Conservation (phyloP, 2,329 filamentous ascomycete genomes). For the Aspergillus pseudoglaucus region DNA sequence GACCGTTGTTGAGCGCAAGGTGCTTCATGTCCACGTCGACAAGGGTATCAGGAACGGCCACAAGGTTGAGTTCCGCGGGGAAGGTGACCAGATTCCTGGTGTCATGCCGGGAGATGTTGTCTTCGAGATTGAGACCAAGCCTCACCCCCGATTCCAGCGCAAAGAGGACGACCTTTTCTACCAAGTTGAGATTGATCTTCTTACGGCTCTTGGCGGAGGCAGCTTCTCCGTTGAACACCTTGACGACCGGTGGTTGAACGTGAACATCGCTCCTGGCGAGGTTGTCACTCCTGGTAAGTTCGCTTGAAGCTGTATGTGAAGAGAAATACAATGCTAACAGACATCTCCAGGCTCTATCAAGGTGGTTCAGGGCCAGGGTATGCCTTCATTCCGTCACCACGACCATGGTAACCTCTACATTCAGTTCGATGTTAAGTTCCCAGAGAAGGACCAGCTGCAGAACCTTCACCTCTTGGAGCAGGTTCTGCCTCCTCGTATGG, state of each 20-base stretch:
- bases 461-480: slow-evolving; percentile 74
- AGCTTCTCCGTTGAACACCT: slow-evolving; percentile 91
- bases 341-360: slow-evolving; percentile 67
- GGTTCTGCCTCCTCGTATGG: slow-evolving; percentile 68
- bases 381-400: slow-evolving; percentile 94
- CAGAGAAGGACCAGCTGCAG: slow-evolving; percentile 62
- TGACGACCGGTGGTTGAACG: slow-evolving; percentile 91
- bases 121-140: slow-evolving; percentile 99
- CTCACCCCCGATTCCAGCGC: slow-evolving; percentile 88
- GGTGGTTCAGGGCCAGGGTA: slow-evolving; percentile 91
- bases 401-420: slow-evolving; percentile 95
- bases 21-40: slow-evolving; percentile 96
- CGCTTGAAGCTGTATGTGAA: not conserved
- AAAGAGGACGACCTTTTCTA: slow-evolving; percentile 96
- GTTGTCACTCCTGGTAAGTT: slow-evolving; percentile 81
- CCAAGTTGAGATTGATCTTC: slow-evolving; percentile 88
- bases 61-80: slow-evolving; percentile 94
- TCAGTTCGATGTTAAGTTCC: slow-evolving; percentile 97
- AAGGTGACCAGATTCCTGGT: slow-evolving; percentile 92
- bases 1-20: slow-evolving; percentile 94
- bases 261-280: slow-evolving; percentile 89
- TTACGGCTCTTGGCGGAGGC: slow-evolving; percentile 89
- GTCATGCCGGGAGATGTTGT: slow-evolving; percentile 92
- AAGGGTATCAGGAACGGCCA: slow-evolving; percentile 87
- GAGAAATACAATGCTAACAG: slow-evolving; percentile 5